These are phyloP conservation scores for Monosporozyma servazzii DNA, from an alignment of 805 yeast species.

Conservation along the genomic window DNA sequence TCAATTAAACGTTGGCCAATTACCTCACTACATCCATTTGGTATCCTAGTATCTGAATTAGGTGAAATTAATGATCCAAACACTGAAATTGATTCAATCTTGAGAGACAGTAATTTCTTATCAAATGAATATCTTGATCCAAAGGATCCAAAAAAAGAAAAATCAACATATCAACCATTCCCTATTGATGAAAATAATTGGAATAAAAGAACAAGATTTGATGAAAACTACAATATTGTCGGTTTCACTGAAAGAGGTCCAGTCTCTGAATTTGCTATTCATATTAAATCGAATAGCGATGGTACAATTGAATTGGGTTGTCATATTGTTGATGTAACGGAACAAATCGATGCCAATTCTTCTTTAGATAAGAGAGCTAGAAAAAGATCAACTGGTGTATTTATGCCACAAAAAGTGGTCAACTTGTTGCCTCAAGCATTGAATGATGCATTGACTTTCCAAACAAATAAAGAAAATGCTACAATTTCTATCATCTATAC, in stretches of 20 bases:
- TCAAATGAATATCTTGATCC: slow-evolving; percentile 69
- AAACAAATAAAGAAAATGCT: slow-evolving; percentile 48
- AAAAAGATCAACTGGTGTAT: slow-evolving; percentile 83
- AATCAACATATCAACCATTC: slow-evolving; percentile 18
- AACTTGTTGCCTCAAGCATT: slow-evolving; percentile 62
- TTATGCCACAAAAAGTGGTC: slow-evolving; percentile 64
- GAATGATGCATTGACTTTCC: slow-evolving; percentile 51
- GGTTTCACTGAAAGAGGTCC: slow-evolving; percentile 28
- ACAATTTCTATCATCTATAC: slow-evolving; percentile 74
- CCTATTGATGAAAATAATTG: slow-evolving; percentile 16
- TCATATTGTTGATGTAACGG: slow-evolving; percentile 75
- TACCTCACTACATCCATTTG: slow-evolving; percentile 96
- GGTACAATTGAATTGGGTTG: slow-evolving; percentile 67
- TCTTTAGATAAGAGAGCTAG: slow-evolving; percentile 79
- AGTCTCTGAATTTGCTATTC: slow-evolving; percentile 69
- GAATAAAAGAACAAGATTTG: slow-evolving; percentile 15
- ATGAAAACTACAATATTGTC: slow-evolving; percentile 18
- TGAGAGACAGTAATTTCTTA: slow-evolving; percentile 76
- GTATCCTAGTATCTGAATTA: slow-evolving; percentile 78
- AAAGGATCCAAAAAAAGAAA: slow-evolving; percentile 25
- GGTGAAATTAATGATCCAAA: slow-evolving; percentile 70
- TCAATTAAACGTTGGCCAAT: slow-evolving; percentile 98
- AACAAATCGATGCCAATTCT: slow-evolving; percentile 62
- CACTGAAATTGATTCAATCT: slow-evolving; percentile 79
- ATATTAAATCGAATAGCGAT: slow-evolving; percentile 42